Evolutionary conservation across 805 yeast genomes (phyloP).

Genomic region (Ogataea corticis): DNA sequence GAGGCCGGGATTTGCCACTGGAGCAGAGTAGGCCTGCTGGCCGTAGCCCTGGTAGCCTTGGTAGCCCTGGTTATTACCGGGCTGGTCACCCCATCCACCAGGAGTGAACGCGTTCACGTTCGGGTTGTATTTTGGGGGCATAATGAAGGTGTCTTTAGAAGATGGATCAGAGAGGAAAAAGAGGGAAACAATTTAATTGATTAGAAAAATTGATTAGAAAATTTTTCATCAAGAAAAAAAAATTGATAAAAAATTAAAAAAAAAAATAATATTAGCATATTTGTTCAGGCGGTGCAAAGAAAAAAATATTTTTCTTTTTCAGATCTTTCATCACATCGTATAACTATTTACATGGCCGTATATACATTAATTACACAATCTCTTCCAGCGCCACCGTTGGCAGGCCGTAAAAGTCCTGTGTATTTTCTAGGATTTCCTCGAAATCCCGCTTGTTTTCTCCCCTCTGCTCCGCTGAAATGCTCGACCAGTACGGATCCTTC

Average conservation of each 20-base stretch:
- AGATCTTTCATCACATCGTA: background rate
- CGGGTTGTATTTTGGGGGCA: constrained; percentile 45
- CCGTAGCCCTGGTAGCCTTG: constrained; percentile 31
- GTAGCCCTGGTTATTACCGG: constrained; percentile 32
- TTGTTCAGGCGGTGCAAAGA: constrained; percentile 6
- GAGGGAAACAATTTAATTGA: constrained; percentile 7
- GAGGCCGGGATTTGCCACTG: too few relatives aligned
- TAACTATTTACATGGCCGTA: background rate
- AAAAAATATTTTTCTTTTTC: too few relatives aligned
- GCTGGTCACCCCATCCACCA: constrained; percentile 23
- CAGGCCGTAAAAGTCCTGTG: constrained; percentile 18
- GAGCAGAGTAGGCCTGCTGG: constrained; percentile 12
- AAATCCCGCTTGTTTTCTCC: constrained; percentile 10
- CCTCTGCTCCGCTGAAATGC: constrained; percentile 10
- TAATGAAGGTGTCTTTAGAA: background rate
- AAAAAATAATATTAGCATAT: background rate
- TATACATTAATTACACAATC: constrained; percentile 11
- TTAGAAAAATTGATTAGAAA: background rate
- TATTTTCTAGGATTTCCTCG: constrained; percentile 6
- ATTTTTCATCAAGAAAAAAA: constrained; percentile 1
- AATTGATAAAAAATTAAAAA: background rate
- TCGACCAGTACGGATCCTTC: constrained; percentile 15
- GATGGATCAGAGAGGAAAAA: background rate
- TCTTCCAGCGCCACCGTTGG: constrained; percentile 15
- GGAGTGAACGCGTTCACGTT: constrained; percentile 36